A percentile compares a stretch with the other conserved stretches of the same genome.
Evolutionary conservation across 768 basidiomycete species (phyloP).

Genomic region (Termitomyces eurrhizus): DNA sequence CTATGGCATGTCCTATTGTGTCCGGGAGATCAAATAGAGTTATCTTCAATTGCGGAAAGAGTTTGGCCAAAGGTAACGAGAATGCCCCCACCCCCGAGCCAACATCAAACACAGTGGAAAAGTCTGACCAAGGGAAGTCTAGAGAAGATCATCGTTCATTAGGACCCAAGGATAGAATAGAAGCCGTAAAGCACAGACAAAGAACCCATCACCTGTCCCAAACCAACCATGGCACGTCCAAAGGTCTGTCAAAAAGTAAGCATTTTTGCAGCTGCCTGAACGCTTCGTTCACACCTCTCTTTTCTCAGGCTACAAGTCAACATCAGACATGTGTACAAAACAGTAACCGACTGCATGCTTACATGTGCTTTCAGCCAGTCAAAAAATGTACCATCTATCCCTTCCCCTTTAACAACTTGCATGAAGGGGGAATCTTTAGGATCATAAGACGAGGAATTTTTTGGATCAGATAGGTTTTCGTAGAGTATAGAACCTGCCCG

Average conservation of each 20-base stretch:
- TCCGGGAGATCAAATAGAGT: constrained; percentile 33
- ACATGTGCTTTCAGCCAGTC: constrained; percentile 5
- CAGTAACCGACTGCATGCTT: neutral
- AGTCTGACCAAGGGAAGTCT: constrained; percentile 12
- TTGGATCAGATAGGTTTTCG: constrained; percentile 15
- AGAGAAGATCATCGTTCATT: neutral
- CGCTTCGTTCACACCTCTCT: neutral
- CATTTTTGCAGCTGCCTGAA: neutral
- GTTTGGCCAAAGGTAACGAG: constrained; percentile 29
- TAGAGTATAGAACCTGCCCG: constrained; percentile 5
- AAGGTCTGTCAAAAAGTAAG: constrained; percentile 17
- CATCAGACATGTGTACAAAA: neutral
- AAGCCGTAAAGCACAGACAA: constrained; percentile 16
- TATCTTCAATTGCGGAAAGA: constrained; percentile 29
- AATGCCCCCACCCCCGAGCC: constrained; percentile 36
- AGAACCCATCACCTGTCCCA: constrained; percentile 28
- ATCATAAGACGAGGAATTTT: constrained; percentile 11
- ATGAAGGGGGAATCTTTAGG: constrained; percentile 16
- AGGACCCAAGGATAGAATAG: neutral
- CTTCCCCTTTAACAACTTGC: constrained; percentile 11
- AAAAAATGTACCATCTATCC: constrained; percentile 4
- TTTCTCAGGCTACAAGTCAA: neutral
- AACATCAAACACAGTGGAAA: constrained; percentile 34
- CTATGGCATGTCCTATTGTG: constrained; percentile 25
- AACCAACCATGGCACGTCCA: constrained; percentile 30